A percentile compares a stretch with the other conserved stretches of the same genome.
Conservation (phyloP, 169 alveolate genomes). For the Cryptosporidium viatorum region DNA sequence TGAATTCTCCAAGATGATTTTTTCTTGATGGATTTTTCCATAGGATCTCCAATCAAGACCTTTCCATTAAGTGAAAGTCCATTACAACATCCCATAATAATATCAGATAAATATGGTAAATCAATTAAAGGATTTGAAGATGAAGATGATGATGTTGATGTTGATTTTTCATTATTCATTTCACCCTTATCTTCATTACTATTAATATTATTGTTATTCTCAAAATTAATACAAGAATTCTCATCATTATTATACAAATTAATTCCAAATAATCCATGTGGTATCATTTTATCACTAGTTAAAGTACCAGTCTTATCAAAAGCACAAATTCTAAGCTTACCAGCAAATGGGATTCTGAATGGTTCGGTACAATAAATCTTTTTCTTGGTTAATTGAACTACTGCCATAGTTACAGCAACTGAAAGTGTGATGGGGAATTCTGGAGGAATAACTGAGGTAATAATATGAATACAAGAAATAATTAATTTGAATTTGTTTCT, state of each 20-base stretch:
- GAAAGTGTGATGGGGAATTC: slow-evolving; percentile 98
- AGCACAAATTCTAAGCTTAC: slow-evolving; percentile 90
- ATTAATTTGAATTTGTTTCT: slow-evolving; percentile 90
- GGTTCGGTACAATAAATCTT: slow-evolving; percentile 98
- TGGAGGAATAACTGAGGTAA: slow-evolving; percentile 99
- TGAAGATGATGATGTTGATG: no score
- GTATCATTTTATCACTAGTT: slow-evolving; percentile 91
- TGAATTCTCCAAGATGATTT: slow-evolving; percentile 48
- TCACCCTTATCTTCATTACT: neutral
- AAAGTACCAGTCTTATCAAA: slow-evolving; percentile 99
- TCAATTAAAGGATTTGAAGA: neutral
- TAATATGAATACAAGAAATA: slow-evolving; percentile 94
- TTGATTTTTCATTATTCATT: no score
- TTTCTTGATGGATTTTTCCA: slow-evolving; percentile 84
- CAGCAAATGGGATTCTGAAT: slow-evolving; percentile 96
- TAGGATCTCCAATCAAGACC: slow-evolving; percentile 95
- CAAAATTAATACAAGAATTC: slow-evolving; percentile 2
- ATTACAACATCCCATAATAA: slow-evolving; percentile 95
- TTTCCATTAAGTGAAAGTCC: slow-evolving; percentile 88
- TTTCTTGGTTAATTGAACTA: slow-evolving; percentile 89
- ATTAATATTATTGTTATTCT: neutral
- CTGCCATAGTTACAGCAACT: slow-evolving; percentile 95
- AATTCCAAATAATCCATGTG: slow-evolving; percentile 78
- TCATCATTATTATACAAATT: slow-evolving; percentile 10
- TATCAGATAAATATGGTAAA: slow-evolving; percentile 84